Base-by-base conservation (phyloP, 139 green algal genomes). In the Chlamydomonas incerta region DNA sequence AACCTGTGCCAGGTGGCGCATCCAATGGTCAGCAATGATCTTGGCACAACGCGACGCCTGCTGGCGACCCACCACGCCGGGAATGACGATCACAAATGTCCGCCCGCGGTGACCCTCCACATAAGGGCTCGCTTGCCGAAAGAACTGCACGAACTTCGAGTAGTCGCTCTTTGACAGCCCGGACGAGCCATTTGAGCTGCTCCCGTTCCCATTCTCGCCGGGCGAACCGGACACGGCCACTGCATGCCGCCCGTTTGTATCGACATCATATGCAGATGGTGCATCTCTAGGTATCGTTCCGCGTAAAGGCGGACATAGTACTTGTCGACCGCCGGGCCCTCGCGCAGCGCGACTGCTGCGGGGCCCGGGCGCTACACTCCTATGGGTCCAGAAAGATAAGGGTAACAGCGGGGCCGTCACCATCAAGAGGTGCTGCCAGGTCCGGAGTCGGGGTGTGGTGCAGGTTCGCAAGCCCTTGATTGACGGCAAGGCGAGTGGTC, bases 1-100 rank as follows among this genome's bases (percentile, higher is more conserved):
- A 34, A 94, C 90, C 87, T 93, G 85, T 50, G 41, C 41, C 41
- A 50, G 41, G 8, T 5, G 41, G 41, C 41, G 41, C 65, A 75
- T 26, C 20, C 57, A 65, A 8, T 15, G 57, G 6, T 50, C 8
- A 50, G 41, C 4, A 10, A 10, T 62, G 55, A 62, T 62, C 55
- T 28, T 23, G 55, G 17, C 55, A 62, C 55, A 62, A 24, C 11
- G 55, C 55, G 55, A 62, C 55, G 20, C 20, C 2, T 24, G 55
- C 55, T 6, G 41, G 41, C 41, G 41, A 50, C 41, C 41, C 41
- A 50, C 41, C 41, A 50, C 41, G 26, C 97, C 97, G 23, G 97
- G 97, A 0, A 99, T 89, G 29, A 98, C 92, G 18, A 99, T 88
- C 6, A 99, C 96, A 89, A 99, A 99, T 0, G 93, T 97, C 33